Evolutionary conservation across 148 eudicot genomes (phyloP).

Genomic region (Beta vulgaris): DNA sequence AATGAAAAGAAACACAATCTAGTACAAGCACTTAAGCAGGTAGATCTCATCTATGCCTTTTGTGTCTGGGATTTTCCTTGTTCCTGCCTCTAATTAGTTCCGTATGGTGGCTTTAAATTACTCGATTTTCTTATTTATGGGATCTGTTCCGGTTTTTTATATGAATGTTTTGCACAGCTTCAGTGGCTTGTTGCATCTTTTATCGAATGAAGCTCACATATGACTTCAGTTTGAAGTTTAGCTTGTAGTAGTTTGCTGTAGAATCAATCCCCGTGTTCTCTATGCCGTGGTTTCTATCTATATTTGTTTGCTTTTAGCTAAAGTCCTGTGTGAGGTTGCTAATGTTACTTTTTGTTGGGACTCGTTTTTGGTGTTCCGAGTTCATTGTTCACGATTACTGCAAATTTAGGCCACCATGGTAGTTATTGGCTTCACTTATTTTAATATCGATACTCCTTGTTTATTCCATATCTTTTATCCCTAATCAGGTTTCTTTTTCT

Average conservation of each 20-base stretch:
- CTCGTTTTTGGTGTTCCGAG: not conserved
- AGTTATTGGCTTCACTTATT: not conserved
- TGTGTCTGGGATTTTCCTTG: not conserved
- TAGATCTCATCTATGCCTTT: conserved; percentile 13
- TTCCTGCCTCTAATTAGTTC: not conserved
- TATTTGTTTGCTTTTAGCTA: not conserved
- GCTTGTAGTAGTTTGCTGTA: not conserved
- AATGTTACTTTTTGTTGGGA: not conserved
- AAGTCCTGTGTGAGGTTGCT: not conserved
- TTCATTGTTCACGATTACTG: not conserved
- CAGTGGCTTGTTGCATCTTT: not conserved
- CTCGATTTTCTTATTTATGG: not conserved
- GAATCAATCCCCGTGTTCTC: not conserved
- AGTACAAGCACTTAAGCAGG: conserved; percentile 92
- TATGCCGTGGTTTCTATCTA: not conserved
- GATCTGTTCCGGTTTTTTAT: not conserved
- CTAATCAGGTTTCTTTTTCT: conserved; percentile 8
- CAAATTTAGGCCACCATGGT: not conserved
- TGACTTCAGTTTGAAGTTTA: not conserved
- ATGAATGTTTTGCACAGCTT: not conserved
- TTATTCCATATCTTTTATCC: conserved; percentile 1
- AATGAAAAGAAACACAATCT: conserved; percentile 77
- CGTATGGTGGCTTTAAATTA: not conserved
- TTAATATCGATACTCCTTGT: not conserved
- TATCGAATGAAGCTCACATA: not conserved